Conservation (phyloP, 257 asterid species). For the Buddleja alternifolia region DNA sequence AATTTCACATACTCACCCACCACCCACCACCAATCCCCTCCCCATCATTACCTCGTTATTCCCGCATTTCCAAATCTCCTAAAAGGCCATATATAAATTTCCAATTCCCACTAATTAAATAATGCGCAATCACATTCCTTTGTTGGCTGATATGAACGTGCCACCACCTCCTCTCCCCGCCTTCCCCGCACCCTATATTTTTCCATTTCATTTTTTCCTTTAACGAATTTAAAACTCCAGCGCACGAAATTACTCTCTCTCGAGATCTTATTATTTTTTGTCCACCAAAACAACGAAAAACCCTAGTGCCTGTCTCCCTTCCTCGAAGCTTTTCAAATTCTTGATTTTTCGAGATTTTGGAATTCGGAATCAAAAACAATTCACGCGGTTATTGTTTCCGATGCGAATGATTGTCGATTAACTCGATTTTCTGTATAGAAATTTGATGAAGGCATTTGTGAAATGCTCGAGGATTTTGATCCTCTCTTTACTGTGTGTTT, state of each 20-base stretch:
- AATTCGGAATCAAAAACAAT: constrained; percentile 2
- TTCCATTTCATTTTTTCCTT: not conserved
- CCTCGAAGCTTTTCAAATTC: constrained; percentile 18
- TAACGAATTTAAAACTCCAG: constrained; percentile 11
- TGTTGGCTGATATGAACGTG: constrained; percentile 34
- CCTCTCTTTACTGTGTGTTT: constrained; percentile 79
- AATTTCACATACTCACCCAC: constrained; percentile 23
- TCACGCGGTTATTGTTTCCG: constrained; percentile 16
- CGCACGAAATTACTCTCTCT: constrained; percentile 25
- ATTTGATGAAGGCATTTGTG: constrained; percentile 70
- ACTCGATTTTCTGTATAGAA: constrained; percentile 21
- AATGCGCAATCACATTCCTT: constrained; percentile 17
- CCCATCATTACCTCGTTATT: constrained; percentile 39
- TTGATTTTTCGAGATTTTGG: constrained; percentile 28
- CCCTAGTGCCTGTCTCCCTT: constrained; percentile 38
- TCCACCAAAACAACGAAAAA: constrained; percentile 27
- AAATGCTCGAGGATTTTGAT: constrained; percentile 79
- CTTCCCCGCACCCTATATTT: constrained; percentile 36
- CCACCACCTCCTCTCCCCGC: constrained; percentile 47
- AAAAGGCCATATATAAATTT: constrained; percentile 1
- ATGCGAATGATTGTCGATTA: constrained; percentile 40
- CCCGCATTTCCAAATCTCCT: constrained; percentile 40
- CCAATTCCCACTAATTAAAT: not conserved
- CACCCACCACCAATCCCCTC: constrained; percentile 31
- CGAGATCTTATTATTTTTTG: constrained; percentile 35